Evolutionary conservation across 768 basidiomycete genomes (phyloP), one percentile per base, ranked within the genome.

Genomic region (Agrocybe praecox): DNA sequence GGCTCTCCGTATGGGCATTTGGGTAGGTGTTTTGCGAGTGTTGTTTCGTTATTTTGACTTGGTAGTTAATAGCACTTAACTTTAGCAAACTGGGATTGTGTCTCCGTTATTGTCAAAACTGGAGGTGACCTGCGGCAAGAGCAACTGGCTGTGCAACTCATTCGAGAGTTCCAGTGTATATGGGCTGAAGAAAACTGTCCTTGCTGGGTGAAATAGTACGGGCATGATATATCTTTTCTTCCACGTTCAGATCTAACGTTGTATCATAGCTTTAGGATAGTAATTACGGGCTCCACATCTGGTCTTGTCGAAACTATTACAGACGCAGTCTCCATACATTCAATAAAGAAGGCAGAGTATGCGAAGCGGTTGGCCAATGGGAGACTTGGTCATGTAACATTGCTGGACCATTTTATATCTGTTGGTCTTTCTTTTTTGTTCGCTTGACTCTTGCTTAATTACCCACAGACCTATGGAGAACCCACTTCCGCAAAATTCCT

Each of bases 321-420:
- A 3, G 97, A 99, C 64, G 92, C 96, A 0, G 94, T 98, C 0
- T 98, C 97, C 5, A 94, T 99, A 63, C 97, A 99, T 69, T 98
- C 97, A 1, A 97, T 99, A 72, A 99, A 99, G 80, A 99, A 99
- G 74, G 91, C 94, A 2, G 96, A 97, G 69, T 98, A 98, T 72
- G 96, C 96, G 1, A 84, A 93, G 62, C 81, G 94, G 53, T 73
- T 96, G 53, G 84, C 93, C 3, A 84, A 86, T 63, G 90, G 94
- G 29, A 83, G 86, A 52, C 75, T 96, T 18, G 91, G 90, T 32
- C 88, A 95, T 67, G 96, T 97, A 46, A 92, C 92, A 1, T 70
- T 99, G 51, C 74, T 94, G 61, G 96, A 99, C 68, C 94, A 99
- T 72, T 99, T 97, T 71, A 85, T 84, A 68, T 84, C 86, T 55